These are phyloP conservation scores for Sonneratia alba DNA, from an alignment of 345 rosid species.

Conservation along the genomic window DNA sequence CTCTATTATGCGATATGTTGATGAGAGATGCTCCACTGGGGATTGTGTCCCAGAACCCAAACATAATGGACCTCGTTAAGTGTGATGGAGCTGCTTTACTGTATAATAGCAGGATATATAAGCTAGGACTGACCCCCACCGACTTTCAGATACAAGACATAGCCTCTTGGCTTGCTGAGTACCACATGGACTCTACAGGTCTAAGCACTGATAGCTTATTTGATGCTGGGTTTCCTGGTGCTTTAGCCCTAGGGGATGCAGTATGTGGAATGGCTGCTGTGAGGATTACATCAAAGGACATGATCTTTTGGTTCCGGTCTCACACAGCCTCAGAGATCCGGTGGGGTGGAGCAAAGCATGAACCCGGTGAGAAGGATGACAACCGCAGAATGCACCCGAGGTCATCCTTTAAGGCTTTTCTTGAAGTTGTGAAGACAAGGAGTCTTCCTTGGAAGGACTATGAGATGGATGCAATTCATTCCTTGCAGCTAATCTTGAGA, in stretches of 20 bases:
- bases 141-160: constrained; percentile 62
- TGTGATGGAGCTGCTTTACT: constrained; percentile 91
- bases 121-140: constrained; percentile 60
- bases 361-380: constrained; percentile 67
- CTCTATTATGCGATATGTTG: constrained; percentile 89
- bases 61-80: constrained; percentile 83
- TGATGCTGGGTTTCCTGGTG: constrained; percentile 84
- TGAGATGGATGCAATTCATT: constrained; percentile 97
- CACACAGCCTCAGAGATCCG: constrained; percentile 74
- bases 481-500: constrained; percentile 86
- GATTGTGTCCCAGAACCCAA: constrained; percentile 75
- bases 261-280: constrained; percentile 99
- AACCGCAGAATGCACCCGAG: constrained; percentile 89
- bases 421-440: constrained; percentile 75
- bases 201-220: constrained; percentile 84
- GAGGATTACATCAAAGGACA: constrained; percentile 61
- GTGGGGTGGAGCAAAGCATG: constrained; percentile 97
- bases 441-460: constrained; percentile 93
- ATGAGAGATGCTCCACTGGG: constrained; percentile 94
- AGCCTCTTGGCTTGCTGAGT: constrained; percentile 63
- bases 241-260: constrained; percentile 51
- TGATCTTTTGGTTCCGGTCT: constrained; percentile 91
- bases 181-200: constrained; percentile 87
- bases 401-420: constrained; percentile 92
- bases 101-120: constrained; percentile 63